Conservation (phyloP, 2,329 filamentous ascomycete species). For the Pseudopithomyces chartarum region DNA sequence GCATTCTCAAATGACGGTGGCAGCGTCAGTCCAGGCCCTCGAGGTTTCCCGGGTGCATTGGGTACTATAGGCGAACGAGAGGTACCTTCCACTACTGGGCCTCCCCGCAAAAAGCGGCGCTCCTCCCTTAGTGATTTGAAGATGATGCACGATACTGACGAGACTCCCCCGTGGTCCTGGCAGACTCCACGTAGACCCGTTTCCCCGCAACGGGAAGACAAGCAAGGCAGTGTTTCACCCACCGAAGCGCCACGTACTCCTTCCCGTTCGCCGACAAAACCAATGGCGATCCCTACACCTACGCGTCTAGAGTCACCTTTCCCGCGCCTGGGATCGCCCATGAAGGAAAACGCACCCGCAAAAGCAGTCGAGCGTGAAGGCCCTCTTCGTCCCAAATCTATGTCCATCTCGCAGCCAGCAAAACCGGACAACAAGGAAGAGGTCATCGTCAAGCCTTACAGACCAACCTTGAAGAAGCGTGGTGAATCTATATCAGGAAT, state of each 20-base stretch:
- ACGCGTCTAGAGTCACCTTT: conserved; percentile 43
- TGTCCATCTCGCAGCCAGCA: conserved; percentile 6
- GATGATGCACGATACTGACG: conserved; percentile 64
- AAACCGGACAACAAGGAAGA: conserved; percentile 36
- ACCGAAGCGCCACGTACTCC: conserved; percentile 23
- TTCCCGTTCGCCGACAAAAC: conserved; percentile 42
- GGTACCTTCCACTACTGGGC: conserved; percentile 46
- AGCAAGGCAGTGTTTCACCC: conserved; percentile 36
- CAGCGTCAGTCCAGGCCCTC: conserved; percentile 41
- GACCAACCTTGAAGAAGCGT: conserved; percentile 49
- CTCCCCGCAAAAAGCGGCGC: conserved; percentile 73
- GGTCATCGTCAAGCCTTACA: conserved; percentile 45
- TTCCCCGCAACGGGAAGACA: conserved; percentile 24
- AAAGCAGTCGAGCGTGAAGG: conserved; percentile 14
- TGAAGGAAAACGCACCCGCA: conserved; percentile 51
- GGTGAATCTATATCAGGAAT: conserved; percentile 55
- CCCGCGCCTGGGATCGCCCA: conserved; percentile 48
- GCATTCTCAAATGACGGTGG: conserved; percentile 55
- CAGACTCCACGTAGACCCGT: conserved; percentile 42
- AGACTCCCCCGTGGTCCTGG: conserved; percentile 44
- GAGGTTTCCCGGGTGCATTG: conserved; percentile 40
- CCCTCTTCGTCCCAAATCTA: conserved; percentile 29
- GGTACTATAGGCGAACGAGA: conserved; percentile 59
- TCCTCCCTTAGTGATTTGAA: conserved; percentile 90
- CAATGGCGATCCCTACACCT: conserved; percentile 45